Percentiles rank a stretch among this genome's conserved stretches.
These are phyloP conservation scores for Citrus sinensis DNA, from an alignment of 345 rosid genomes.

Conservation along the genomic window DVS_A1.0 CM039163.1:11817501-11818000, in stretches of 20 bases:
- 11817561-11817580: background rate
- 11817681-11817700: too few relatives aligned
- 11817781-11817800: conserved; percentile 26
- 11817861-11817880: background rate
- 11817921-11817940: background rate
- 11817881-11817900: background rate
- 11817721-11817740: conserved; percentile 41
- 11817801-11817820: background rate
- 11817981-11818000: background rate
- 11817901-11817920: background rate
- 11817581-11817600: background rate
- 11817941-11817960: background rate
- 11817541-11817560: background rate
- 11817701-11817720: background rate
- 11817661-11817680: too few relatives aligned
- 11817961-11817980: background rate
- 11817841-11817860: background rate
- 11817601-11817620: background rate
- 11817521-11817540: background rate
- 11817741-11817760: conserved; percentile 69
- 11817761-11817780: conserved; percentile 92
- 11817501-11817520: too few relatives aligned
- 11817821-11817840: background rate
- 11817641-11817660: background rate
- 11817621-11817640: background rate